Conservation (phyloP, 768 basidiomycete genomes). For the Tricholoma sp. region DNA sequence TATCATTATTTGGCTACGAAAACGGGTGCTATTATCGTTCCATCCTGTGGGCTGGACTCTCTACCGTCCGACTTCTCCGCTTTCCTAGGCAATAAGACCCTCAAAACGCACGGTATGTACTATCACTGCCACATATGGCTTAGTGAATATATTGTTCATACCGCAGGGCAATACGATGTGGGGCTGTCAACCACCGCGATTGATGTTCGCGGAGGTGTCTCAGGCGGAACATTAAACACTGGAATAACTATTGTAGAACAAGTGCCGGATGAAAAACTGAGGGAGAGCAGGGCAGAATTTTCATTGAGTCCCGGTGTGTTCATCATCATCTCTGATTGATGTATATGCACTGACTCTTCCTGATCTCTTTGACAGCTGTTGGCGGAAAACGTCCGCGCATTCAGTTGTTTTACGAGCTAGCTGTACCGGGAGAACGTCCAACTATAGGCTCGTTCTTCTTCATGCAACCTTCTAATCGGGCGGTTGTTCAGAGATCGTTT, state of each 20-base stretch:
- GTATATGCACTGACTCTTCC: neutral
- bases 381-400: constrained; percentile 16
- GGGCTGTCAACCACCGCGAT: constrained; percentile 56
- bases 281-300: constrained; percentile 26
- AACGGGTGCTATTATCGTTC: constrained; percentile 71
- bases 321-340: neutral
- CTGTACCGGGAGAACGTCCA: constrained; percentile 29
- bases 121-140: neutral
- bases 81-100: constrained; percentile 63
- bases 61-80: constrained; percentile 69
- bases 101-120: constrained; percentile 38
- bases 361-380: neutral
- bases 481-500: constrained; percentile 42
- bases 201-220: constrained; percentile 41
- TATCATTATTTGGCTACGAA: constrained; percentile 69
- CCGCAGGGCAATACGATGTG: constrained; percentile 26
- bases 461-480: constrained; percentile 36
- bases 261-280: constrained; percentile 29
- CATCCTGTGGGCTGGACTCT: constrained; percentile 75
- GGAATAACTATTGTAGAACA: constrained; percentile 31
- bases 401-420: constrained; percentile 31
- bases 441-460: constrained; percentile 32
- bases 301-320: constrained; percentile 38
- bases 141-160: neutral
- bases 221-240: constrained; percentile 61